These are phyloP conservation scores for Geranomyces michiganensis DNA, from an alignment of 192 early-diverging fungal genomes.

Conservation along the genomic window DNA sequence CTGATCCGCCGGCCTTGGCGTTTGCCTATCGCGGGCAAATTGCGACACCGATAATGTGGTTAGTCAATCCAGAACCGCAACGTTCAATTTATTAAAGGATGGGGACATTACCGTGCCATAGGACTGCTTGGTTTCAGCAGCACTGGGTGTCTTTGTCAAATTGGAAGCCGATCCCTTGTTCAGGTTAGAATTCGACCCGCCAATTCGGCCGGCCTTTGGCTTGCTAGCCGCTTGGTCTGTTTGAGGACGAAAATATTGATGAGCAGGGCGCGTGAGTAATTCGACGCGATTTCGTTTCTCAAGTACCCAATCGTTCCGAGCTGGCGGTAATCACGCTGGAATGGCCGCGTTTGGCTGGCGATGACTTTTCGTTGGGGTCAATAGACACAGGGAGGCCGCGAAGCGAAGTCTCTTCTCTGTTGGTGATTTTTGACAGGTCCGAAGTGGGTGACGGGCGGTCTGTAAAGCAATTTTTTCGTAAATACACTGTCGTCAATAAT, in stretches of 20 bases:
- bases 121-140: constrained; percentile 6
- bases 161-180: constrained; percentile 33
- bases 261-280: too few species aligned
- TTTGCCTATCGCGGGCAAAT: not conserved
- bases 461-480: too few species aligned
- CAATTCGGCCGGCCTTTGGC: constrained; percentile 37
- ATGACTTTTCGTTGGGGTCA: constrained; percentile 26
- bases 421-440: constrained; percentile 39
- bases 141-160: constrained; percentile 8
- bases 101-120: constrained; percentile 23
- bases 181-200: constrained; percentile 9
- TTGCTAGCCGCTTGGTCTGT: constrained; percentile 34
- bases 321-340: constrained; percentile 36
- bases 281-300: not conserved
- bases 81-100: too few species aligned
- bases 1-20: constrained; percentile 26
- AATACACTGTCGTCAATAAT: too few species aligned
- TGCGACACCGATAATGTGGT: too few species aligned
- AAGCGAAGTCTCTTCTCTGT: constrained; percentile 34
- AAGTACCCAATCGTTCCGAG: constrained; percentile 41
- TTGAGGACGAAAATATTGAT: too few species aligned
- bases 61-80: too few species aligned
- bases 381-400: constrained; percentile 29
- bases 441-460: constrained; percentile 41
- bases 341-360: constrained; percentile 11